phyloP scores from a whole-genome alignment of 73 alveolate species.

The Paramecium biaurelia region DNA sequence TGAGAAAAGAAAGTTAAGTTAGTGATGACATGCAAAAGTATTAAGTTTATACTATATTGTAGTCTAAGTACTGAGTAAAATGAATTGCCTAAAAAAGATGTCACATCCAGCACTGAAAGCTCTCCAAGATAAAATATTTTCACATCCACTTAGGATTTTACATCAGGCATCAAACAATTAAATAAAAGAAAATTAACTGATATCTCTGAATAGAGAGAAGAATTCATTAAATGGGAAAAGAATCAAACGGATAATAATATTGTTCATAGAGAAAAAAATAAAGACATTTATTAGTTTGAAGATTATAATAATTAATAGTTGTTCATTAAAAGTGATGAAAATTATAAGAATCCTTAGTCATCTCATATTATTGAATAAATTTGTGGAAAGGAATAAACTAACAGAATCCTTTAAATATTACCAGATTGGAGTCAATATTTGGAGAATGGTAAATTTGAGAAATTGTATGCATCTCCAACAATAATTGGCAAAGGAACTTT shows the following conservation, averaged over 20 bases:
- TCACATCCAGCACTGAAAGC: neutral
- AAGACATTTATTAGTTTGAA: neutral
- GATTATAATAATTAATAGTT: neutral
- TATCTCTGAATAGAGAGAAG: neutral
- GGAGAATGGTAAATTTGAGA: constrained; percentile 38
- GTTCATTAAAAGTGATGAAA: neutral
- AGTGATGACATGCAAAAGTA: neutral
- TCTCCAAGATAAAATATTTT: neutral
- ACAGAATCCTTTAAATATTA: neutral
- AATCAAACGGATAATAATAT: neutral
- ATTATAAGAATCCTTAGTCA: neutral
- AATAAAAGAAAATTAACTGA: neutral
- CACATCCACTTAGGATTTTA: neutral
- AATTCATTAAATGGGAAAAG: neutral
- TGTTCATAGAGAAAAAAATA: neutral
- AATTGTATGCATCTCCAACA: neutral
- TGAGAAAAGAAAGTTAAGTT: neutral
- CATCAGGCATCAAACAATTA: neutral
- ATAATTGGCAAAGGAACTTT: neutral
- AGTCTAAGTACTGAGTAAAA: neutral
- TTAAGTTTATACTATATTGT: neutral
- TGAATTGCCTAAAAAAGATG: neutral
- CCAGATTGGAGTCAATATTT: constrained; percentile 31
- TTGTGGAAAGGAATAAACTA: neutral
- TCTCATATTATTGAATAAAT: neutral